Conservation (phyloP, 306 rosid species). For the Glycine tomentella region DNA sequence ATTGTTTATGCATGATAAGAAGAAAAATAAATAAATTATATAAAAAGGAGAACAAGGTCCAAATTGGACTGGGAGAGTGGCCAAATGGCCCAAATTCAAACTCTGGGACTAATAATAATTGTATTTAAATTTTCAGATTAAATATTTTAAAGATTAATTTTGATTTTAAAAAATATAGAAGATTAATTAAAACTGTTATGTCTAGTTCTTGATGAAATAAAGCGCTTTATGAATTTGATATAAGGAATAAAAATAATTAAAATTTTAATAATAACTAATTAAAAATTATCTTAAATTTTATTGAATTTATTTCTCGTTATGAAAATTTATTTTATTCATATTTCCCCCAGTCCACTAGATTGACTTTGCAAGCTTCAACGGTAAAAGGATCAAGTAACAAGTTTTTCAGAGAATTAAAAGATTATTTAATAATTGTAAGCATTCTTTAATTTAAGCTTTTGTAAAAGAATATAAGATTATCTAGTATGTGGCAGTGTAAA, state of each 20-base stretch:
- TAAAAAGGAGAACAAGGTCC: no score
- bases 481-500: neutral
- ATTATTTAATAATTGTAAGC: neutral
- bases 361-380: neutral
- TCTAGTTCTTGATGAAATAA: neutral
- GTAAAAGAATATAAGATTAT: neutral
- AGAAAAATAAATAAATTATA: no score
- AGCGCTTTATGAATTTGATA: neutral
- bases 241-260: neutral
- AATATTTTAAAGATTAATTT: neutral
- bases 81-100: neutral
- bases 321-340: neutral
- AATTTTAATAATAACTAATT: neutral
- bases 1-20: no score
- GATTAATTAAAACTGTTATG: neutral
- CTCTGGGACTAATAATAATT: neutral
- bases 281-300: neutral
- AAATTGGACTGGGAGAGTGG: no score
- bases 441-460: no score
- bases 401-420: neutral
- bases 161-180: neutral
- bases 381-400: neutral
- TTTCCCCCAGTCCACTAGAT: neutral
- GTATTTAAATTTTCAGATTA: neutral
- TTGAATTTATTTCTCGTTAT: neutral